phyloP scores from a whole-genome alignment of 495 filamentous ascomycete genomes.

The Hypoxylon crocopeplum region DNA sequence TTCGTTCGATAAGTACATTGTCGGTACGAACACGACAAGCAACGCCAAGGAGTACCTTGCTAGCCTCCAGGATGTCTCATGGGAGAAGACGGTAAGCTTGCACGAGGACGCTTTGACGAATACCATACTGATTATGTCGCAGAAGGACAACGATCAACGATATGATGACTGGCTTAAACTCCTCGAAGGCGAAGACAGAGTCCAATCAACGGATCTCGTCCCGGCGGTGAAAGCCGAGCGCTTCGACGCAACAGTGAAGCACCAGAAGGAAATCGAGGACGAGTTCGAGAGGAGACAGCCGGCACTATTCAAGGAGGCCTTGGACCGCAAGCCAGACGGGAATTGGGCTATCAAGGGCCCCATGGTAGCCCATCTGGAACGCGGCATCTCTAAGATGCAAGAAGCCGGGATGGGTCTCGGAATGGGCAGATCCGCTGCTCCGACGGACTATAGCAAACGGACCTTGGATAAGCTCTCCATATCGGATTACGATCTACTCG shows the following conservation, averaged over 20 bases:
- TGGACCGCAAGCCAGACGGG: slow-evolving; percentile 37
- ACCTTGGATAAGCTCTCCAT: slow-evolving; percentile 26
- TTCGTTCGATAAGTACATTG: slow-evolving; percentile 54
- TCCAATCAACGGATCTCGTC: slow-evolving; percentile 43
- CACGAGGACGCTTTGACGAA: not conserved
- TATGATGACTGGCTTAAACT: slow-evolving; percentile 49
- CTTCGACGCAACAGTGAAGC: slow-evolving; percentile 42
- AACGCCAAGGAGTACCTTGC: slow-evolving; percentile 52
- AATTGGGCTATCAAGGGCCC: slow-evolving; percentile 24
- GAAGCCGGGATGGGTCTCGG: slow-evolving; percentile 23
- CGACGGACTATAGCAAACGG: slow-evolving; percentile 33
- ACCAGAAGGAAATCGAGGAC: slow-evolving; percentile 48
- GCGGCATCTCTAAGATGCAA: slow-evolving; percentile 35
- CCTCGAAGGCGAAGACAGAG: slow-evolving; percentile 48
- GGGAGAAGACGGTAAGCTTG: slow-evolving; percentile 40
- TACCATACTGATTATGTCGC: slow-evolving; percentile 8
- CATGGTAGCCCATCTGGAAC: slow-evolving; percentile 32
- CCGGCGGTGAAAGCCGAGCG: slow-evolving; percentile 49
- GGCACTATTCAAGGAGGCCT: slow-evolving; percentile 44
- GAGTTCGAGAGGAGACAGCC: slow-evolving; percentile 48
- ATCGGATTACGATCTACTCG: slow-evolving; percentile 36
- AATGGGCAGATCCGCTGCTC: slow-evolving; percentile 12
- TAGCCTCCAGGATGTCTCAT: slow-evolving; percentile 41
- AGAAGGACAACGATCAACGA: slow-evolving; percentile 45
- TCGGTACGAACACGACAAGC: slow-evolving; percentile 47